Evolutionary conservation across 2,329 filamentous ascomycete species (phyloP), one percentile per base, ranked within the genome.

Genomic region (Grosmannia huntii): DNA sequence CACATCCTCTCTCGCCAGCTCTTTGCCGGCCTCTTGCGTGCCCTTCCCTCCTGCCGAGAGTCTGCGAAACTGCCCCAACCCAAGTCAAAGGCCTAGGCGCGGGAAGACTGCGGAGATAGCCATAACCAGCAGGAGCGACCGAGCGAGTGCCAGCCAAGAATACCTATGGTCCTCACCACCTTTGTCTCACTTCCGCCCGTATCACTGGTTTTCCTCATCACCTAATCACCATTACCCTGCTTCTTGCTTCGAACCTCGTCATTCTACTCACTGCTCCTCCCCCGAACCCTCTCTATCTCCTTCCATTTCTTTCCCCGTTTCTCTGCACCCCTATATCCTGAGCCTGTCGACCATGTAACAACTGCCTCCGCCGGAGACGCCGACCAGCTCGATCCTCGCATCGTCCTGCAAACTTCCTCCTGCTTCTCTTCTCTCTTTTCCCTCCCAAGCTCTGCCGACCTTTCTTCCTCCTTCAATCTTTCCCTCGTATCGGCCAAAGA

Each of bases 301-400:
- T 3, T 33, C n/a, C 50, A 14, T 21, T 5, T 19, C 28, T 19
- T 25, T 52, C 49, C 33, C 11, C 12, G 3, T 27, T 19, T 19
- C 14, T 23, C 25, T 11, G 31, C 53, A 46, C 53, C 53, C 53
- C 53, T 46, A 46, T 46, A 41, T 44, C n/a, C 25, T 7, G 4
- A 10, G 21, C 21, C 52, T 16, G 16, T 25, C 58, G 58, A 56
- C 58, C 53, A 59, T 59, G 58, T 59, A 53, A 56, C 52, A 31
- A 55, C 44, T 25, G 31, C 57, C n/a, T 38, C 46, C 33, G 25
- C 28, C 25, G 48, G 48, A 44, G 21, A 53, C 53, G 53, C 23
- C 57, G n/a, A 46, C 53, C 57, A 56, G 53, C 49, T 56, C 53
- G 48, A 56, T 53, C 33, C 23, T 28, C 21, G 36, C 16, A 49